A percentile compares a stretch with the other conserved stretches of the same genome.
These are phyloP conservation scores for Vitis hybrid DNA, from an alignment of 177 flowering plant species.

Conservation along the genomic window DNA sequence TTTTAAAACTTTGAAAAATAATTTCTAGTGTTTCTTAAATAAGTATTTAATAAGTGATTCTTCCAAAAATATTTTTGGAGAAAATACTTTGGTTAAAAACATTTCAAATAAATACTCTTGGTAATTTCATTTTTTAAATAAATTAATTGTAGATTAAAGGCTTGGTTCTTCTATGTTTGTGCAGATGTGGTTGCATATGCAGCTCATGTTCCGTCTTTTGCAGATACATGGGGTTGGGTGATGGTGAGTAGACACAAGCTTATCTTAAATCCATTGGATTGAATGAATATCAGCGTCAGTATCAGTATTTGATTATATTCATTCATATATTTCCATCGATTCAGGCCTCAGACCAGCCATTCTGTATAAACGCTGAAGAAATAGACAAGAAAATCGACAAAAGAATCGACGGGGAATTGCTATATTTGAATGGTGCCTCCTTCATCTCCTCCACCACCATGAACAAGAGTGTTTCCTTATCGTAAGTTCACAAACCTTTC, in stretches of 20 bases:
- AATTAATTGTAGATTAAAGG: too few relatives aligned
- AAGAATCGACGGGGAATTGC: constrained; percentile 60
- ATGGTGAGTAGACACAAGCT: constrained; percentile 44
- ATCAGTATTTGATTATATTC: not conserved
- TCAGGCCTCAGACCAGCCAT: constrained; percentile 80
- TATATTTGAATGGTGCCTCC: constrained; percentile 64
- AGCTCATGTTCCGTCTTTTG: constrained; percentile 93
- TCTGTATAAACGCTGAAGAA: constrained; percentile 47
- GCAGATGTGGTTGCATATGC: constrained; percentile 85
- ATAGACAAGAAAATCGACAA: constrained; percentile 59
- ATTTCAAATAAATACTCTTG: too few relatives aligned
- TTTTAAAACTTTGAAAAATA: too few relatives aligned
- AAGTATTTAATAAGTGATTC: too few relatives aligned
- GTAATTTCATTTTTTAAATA: too few relatives aligned
- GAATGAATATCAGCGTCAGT: not conserved
- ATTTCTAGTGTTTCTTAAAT: too few relatives aligned
- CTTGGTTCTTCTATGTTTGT: not conserved
- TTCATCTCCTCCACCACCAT: constrained; percentile 59
- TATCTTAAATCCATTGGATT: not conserved
- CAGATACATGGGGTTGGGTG: constrained; percentile 97
- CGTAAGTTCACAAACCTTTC: constrained; percentile 38
- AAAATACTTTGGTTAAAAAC: too few relatives aligned
- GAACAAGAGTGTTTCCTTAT: constrained; percentile 57
- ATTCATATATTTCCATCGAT: not conserved
- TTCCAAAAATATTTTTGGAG: too few relatives aligned